Base-by-base conservation (phyloP, 345 rosid species). In the Hypericum perforatum region DNA sequence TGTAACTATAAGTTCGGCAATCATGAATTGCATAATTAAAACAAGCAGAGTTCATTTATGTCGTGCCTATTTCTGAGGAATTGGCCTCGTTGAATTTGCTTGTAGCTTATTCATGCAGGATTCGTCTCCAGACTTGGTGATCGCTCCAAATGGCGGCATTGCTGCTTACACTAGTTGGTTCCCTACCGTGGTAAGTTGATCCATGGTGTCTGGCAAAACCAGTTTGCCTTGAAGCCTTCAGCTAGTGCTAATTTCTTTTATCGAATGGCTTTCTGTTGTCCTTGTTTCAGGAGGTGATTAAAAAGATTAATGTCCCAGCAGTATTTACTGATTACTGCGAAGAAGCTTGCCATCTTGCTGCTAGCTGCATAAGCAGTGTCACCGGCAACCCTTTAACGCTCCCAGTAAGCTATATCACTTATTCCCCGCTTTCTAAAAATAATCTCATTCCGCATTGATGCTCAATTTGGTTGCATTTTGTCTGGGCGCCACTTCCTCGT, bases 271-370 rank as follows among this genome's bases (percentile, higher is more conserved):
- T 55, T 9, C 11, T 45, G 16, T n/a, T n/a, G n/a, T n/a, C n/a
- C n/a, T n/a, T n/a, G n/a, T 49, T 55, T 60, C 76, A 87, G 94
- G 86, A 88, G 73, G 76, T 83, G 64, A 69, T 92, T 69, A 84
- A 78, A 62, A 66, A 76, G 74, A 71, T 76, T 36, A 76, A 78
- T 61, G 80, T 78, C 47, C 94, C 84, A 3, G 91, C 94, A 0
- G 70, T 92, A 43, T 85, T 88, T 68, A 64, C 94, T 32, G 97
- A 92, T 70, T 92, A 92, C 64, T 92, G 98, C 58, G 97, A 92
- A 77, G 97, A 92, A 76, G 98, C 98, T 54, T 88, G 95, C 70
- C 81, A 81, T 71, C 78, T 92, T 41, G 95, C 91, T 13, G 79
- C 80, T 52, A 45, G 62, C 67, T 80, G 91, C 77, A 78, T 85